Evolutionary conservation across 2,329 filamentous ascomycete genomes (phyloP).

Genomic region (Mariannaea sp.): DNA sequence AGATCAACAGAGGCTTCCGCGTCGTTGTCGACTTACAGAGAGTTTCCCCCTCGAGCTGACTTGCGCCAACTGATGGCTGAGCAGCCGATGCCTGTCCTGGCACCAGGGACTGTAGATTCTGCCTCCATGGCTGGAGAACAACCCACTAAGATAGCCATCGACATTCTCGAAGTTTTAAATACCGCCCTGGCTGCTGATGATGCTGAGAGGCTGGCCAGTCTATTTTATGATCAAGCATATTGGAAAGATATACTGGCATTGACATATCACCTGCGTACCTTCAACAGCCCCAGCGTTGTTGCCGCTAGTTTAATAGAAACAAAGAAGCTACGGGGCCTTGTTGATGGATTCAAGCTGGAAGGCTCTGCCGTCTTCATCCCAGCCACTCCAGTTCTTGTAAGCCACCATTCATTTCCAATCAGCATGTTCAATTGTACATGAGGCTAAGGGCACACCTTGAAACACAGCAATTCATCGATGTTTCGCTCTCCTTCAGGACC

Average conservation of each 20-base stretch:
- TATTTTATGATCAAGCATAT: slow-evolving; percentile 21
- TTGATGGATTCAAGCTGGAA: slow-evolving; percentile 14
- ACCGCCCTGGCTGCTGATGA: slow-evolving; percentile 2
- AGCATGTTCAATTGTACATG: background rate
- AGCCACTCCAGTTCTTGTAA: slow-evolving; percentile 18
- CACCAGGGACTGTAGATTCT: background rate
- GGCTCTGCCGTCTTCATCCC: slow-evolving; percentile 13
- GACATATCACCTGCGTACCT: slow-evolving; percentile 25
- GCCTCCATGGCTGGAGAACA: background rate
- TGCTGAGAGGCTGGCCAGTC: background rate
- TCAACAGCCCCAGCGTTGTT: background rate
- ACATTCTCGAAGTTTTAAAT: slow-evolving; percentile 1
- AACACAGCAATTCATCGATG: slow-evolving; percentile 23
- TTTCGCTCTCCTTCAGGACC: slow-evolving; percentile 13
- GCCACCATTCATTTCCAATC: background rate
- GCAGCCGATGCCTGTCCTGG: slow-evolving; percentile 7
- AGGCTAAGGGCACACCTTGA: background rate
- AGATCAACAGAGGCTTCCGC: background rate
- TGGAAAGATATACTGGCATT: slow-evolving; percentile 27
- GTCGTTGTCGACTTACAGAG: background rate
- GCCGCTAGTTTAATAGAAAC: background rate
- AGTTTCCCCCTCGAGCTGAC: slow-evolving; percentile 8
- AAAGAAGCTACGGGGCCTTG: background rate
- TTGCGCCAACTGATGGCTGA: slow-evolving; percentile 14
- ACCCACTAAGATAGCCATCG: background rate